Base-by-base conservation (phyloP, 441 rosid species). In the Mallotus repandus region DNA sequence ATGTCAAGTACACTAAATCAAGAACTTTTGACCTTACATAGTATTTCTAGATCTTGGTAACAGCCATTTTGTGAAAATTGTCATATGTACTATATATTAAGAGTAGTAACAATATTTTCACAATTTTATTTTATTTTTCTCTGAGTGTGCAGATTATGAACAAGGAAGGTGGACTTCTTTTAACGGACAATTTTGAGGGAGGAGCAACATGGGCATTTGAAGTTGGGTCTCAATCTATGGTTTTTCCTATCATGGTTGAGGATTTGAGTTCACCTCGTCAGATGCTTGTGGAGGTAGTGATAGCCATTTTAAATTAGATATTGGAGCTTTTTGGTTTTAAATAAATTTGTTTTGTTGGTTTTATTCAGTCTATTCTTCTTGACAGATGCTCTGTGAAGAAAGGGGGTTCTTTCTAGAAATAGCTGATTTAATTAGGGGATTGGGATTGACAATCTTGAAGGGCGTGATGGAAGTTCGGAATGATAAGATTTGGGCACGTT, bases 161-260 rank as follows among this genome's bases (percentile, higher is more conserved):
- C 76, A 86, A 88, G 74, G 92, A 89, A 74, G 91, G 85, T 38
- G 88, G 84, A 15, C 55, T 83, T 14, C 79, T 81, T 61, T 73
- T 82, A 21, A 91, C 86, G 78, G 91, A 87, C 69, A 85, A 81
- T 81, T 86, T 84, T 67, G 92, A 85, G 74, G 97, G 98, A 71
- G 99, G 99, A 69, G 97, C 97, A 25, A 95, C 97, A 60, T 91
- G 97, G 98, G 99, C 97, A 58, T 93, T 84, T 74, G 97, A 95
- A 86, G 97, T 95, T 54, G 97, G 97, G 14, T 90, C 98, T 71
- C 89, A 84, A 78, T 86, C 98, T 69, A 81, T 86, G 88, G 82
- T 88, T 52, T 93, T 97, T 70, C 99, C 99, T 67, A 93, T 95
- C 72, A 89, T 93, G 16, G 95, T 95, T 12, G 99, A 95, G 81